These are phyloP conservation scores for Colletotrichum gloeosporioides DNA, from an alignment of 2,329 filamentous ascomycete species.

Conservation along the genomic window DNA sequence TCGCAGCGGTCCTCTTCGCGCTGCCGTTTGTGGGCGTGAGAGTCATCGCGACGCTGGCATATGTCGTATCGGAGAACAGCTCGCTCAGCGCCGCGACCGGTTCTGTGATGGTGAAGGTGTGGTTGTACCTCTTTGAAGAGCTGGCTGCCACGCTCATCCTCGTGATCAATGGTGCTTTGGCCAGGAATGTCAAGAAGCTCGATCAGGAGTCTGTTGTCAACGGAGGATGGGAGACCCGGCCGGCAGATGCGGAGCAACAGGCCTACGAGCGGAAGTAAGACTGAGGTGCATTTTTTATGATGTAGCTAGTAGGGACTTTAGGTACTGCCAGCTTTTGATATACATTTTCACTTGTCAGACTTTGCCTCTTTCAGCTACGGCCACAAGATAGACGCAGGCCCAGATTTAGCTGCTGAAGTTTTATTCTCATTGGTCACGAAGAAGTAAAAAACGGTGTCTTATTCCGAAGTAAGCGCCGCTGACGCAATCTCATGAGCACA, in stretches of 20 bases:
- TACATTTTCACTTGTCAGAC: neutral
- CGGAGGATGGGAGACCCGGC: neutral
- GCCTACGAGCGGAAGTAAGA: neutral
- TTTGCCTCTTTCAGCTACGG: neutral
- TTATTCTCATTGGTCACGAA: neutral
- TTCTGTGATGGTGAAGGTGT: neutral
- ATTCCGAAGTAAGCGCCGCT: neutral
- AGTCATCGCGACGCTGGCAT: neutral
- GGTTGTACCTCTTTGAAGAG: neutral
- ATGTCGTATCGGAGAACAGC: neutral
- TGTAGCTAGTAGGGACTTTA: neutral
- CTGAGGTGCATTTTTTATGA: neutral
- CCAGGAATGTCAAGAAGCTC: neutral
- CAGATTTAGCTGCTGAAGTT: neutral
- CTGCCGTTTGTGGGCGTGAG: neutral
- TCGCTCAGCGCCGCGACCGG: neutral
- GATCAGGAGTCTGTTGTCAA: neutral
- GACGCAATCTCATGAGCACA: neutral
- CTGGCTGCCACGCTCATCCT: neutral
- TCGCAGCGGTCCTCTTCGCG: neutral
- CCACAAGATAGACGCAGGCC: neutral
- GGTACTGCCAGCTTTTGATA: neutral
- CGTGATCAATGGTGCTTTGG: neutral
- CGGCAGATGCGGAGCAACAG: neutral
- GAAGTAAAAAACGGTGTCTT: neutral